Evolutionary conservation across 805 yeast species (phyloP), one percentile per base, ranked within the genome.

Genomic region (Yueomyces sp.): DNA sequence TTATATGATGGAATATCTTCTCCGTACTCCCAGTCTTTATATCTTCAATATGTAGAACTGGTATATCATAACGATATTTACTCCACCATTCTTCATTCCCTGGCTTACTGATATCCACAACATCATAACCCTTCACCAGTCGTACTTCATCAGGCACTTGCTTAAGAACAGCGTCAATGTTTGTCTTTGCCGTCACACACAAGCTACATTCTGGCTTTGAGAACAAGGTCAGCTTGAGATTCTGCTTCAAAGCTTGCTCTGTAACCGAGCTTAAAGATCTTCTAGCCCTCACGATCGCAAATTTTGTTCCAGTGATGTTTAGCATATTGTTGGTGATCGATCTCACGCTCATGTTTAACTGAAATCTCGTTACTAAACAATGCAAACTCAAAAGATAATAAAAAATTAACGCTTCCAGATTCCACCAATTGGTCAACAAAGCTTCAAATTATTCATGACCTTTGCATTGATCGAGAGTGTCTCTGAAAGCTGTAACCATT

Each of bases 1-100:
- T 64, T 45, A 83, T 70, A 44, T 76, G 69, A 60, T 83, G 90
- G 81, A 82, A 81, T 54, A 78, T 76, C 52, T 76, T 78, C 4
- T 72, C 69, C 2, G 79, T 70, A 40, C 71, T 66, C 33, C 53
- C 63, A 5, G 56, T 59, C 4, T 40, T 36, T 1, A 55, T 63
- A 45, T 77, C 65, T 51, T 78, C 79, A 6, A 83, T 67, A 56
- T 83, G 88, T 38, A 83, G 55, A 0, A 83, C 94, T 0, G 94
- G 94, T 4, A 83, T 81, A 54, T 83, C 94, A 56, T 77, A 81
- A 51, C 87, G 76, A 51, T 82, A 83, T 47, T 70, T 67, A 42
- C 81, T 84, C 69, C 78, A 81, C 79, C 85, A 81, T 40, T 69
- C 65, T 40, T 72, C 65, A 53, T 82, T 79, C 43, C 72, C 70